phyloP scores from a whole-genome alignment of 305 asterid species.

The Solanum hybrid region DNA sequence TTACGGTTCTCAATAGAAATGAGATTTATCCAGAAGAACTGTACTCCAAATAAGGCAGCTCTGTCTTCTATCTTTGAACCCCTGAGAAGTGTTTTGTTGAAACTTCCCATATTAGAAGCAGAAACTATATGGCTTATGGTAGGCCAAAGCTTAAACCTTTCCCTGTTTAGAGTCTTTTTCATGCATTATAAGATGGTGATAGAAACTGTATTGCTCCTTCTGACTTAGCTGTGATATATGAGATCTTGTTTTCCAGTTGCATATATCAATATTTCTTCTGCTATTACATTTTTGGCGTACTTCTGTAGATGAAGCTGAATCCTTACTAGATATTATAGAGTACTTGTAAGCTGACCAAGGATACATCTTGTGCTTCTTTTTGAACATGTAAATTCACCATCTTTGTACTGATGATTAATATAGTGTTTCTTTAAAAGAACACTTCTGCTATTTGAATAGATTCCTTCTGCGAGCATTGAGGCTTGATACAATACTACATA shows the following conservation, averaged over 20 bases:
- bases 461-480: background rate
- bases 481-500: background rate
- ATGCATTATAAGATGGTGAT: background rate
- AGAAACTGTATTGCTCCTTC: background rate
- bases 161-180: background rate
- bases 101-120: conserved; percentile 48
- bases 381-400: background rate
- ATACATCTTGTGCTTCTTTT: background rate
- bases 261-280: background rate
- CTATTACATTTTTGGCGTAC: background rate
- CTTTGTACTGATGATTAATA: background rate
- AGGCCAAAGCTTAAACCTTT: conserved; percentile 15
- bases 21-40: conserved; percentile 23
- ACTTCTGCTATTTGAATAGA: background rate
- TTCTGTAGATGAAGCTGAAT: background rate
- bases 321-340: background rate
- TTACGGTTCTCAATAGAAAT: conserved; percentile 58
- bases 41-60: conserved; percentile 39
- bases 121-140: conserved; percentile 85
- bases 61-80: conserved; percentile 35
- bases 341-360: background rate
- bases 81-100: conserved; percentile 40
- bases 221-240: background rate
- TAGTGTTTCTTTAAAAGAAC: background rate
- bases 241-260: background rate